Conservation (phyloP, 345 rosid genomes). For the Eucalyptus sp. region DNA sequence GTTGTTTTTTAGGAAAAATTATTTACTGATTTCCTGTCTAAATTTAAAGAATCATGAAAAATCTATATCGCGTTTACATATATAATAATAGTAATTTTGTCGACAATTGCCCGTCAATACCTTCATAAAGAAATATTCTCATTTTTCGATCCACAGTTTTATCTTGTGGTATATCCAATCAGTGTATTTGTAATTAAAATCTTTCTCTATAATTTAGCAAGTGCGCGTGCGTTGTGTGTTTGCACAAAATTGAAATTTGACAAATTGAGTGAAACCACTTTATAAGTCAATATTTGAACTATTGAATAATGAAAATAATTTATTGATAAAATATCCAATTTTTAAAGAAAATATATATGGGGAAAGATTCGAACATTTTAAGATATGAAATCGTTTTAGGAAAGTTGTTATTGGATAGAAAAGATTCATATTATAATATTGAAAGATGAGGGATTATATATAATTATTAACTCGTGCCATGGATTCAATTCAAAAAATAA, state of each 20-base stretch:
- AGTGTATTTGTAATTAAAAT: background rate
- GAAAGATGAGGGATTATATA: background rate
- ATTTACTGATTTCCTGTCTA: background rate
- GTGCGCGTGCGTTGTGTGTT: background rate
- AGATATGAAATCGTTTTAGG: background rate
- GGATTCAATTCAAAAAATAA: background rate
- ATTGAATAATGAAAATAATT: background rate
- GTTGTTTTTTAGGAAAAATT: background rate
- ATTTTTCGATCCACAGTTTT: background rate
- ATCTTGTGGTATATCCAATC: background rate
- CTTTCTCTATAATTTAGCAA: background rate
- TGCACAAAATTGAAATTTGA: background rate
- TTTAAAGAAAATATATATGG: background rate
- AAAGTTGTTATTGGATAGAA: background rate
- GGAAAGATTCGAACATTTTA: background rate
- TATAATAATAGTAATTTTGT: background rate
- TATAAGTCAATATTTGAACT: background rate
- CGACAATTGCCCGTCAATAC: background rate
- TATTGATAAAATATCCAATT: background rate
- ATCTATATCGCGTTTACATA: background rate
- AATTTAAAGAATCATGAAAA: background rate
- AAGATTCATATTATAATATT: background rate
- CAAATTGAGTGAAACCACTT: background rate
- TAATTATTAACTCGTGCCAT: background rate
- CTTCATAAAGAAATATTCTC: background rate